Conservation (phyloP, 768 basidiomycete genomes). For the Tulasnella sp. region DNA sequence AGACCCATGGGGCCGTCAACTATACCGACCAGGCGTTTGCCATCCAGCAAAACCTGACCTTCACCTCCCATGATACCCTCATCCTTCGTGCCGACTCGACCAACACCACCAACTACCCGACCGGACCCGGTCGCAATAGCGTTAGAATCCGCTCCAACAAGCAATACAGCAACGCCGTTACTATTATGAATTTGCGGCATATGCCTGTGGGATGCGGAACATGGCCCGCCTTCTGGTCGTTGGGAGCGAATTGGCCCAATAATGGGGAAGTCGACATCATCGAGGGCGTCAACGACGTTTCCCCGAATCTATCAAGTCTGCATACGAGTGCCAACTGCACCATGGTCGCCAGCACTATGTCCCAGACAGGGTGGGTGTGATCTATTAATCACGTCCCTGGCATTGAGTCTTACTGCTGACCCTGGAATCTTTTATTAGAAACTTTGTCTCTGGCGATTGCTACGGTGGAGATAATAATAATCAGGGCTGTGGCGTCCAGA, state of each 20-base stretch:
- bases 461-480: conserved; percentile 23
- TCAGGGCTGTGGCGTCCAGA: conserved; percentile 26
- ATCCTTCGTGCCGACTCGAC: conserved; percentile 46
- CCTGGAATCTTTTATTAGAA: not conserved
- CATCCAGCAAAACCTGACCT: conserved; percentile 40
- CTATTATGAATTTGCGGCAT: conserved; percentile 43
- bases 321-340: conserved; percentile 16
- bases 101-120: conserved; percentile 33
- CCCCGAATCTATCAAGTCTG: conserved; percentile 12
- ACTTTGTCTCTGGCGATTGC: conserved; percentile 11
- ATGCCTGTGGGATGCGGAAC: conserved; percentile 37
- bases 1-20: not conserved
- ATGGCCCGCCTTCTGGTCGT: conserved; percentile 17
- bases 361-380: conserved; percentile 17
- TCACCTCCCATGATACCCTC: conserved; percentile 33
- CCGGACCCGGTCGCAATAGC: conserved; percentile 47
- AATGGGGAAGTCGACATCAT: conserved; percentile 19
- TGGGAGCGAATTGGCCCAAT: not conserved
- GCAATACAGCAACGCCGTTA: conserved; percentile 42
- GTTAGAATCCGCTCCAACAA: conserved; percentile 46
- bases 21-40: conserved; percentile 2
- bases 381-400: conserved; percentile 24
- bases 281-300: conserved; percentile 16
- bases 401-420: not conserved
- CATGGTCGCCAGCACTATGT: conserved; percentile 1